phyloP scores from a whole-genome alignment of 2,329 filamentous ascomycete genomes.

The Tolypocladium tropicale region DNA sequence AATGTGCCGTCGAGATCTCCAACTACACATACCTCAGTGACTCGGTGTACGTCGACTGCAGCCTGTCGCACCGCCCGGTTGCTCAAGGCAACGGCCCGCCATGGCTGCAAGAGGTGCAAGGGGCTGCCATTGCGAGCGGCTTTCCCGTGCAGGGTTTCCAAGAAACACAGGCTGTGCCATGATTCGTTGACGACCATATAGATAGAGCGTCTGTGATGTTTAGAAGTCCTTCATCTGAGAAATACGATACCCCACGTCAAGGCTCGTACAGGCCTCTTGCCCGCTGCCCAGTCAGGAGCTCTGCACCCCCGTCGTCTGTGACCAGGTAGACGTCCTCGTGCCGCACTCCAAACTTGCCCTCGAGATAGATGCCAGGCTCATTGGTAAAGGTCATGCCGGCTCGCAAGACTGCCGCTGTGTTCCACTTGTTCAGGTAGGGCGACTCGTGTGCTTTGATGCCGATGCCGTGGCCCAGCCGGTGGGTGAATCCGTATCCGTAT shows the following conservation, averaged over 20 bases:
- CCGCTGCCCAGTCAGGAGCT: constrained; percentile 42
- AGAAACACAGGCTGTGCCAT: not conserved
- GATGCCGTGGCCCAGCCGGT: constrained; percentile 53
- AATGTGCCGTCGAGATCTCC: constrained; percentile 18
- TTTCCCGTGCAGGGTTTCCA: constrained; percentile 14
- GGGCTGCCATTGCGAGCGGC: constrained; percentile 21
- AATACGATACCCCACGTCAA: constrained; percentile 11
- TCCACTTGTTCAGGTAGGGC: constrained; percentile 55
- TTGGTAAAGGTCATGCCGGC: constrained; percentile 54
- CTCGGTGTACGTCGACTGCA: constrained; percentile 23
- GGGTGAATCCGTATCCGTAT: constrained; percentile 49
- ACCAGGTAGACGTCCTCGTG: constrained; percentile 54
- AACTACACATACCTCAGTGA: constrained; percentile 21
- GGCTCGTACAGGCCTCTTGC: constrained; percentile 45
- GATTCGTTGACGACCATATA: not conserved
- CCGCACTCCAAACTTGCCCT: constrained; percentile 48
- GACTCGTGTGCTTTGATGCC: constrained; percentile 58
- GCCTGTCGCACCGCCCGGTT: constrained; percentile 19
- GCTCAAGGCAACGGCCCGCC: constrained; percentile 13
- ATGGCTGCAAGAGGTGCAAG: constrained; percentile 19
- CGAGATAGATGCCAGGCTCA: constrained; percentile 53
- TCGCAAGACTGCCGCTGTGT: constrained; percentile 32
- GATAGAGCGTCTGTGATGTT: not conserved
- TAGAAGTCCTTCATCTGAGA: not conserved
- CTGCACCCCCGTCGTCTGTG: constrained; percentile 38